phyloP scores from a whole-genome alignment of 2,329 filamentous ascomycete genomes.

The Talaromyces sp. region DNA sequence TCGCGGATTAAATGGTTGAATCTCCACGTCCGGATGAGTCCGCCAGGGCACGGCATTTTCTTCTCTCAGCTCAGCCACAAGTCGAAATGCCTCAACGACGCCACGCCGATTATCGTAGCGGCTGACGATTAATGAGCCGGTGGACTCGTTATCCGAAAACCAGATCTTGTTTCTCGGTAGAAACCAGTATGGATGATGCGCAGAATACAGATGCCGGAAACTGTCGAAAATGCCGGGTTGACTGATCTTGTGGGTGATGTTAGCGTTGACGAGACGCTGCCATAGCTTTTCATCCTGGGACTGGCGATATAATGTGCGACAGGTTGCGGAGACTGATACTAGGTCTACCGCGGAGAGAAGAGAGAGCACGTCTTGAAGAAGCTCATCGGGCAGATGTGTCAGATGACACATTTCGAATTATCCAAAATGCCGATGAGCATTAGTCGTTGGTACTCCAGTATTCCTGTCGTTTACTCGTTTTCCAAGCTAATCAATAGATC shows the following conservation, averaged over 20 bases:
- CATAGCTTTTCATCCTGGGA: slow-evolving; percentile 67
- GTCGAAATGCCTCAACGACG: slow-evolving; percentile 74
- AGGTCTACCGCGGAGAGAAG: slow-evolving; percentile 65
- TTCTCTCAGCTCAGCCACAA: slow-evolving; percentile 62
- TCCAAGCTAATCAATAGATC: background rate
- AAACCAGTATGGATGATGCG: slow-evolving; percentile 82
- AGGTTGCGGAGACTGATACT: slow-evolving; percentile 57
- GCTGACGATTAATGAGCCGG: slow-evolving; percentile 70
- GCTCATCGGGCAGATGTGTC: slow-evolving; percentile 63
- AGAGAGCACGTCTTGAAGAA: slow-evolving; percentile 67
- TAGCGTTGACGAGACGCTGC: slow-evolving; percentile 64
- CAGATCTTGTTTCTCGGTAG: slow-evolving; percentile 74
- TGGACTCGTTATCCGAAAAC: slow-evolving; percentile 72
- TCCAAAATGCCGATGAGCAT: background rate
- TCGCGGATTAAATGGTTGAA: slow-evolving; percentile 63
- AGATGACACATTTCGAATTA: slow-evolving; percentile 18
- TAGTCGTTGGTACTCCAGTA: background rate
- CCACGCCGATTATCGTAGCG: slow-evolving; percentile 70
- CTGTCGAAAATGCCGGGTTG: slow-evolving; percentile 57
- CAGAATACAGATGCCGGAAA: slow-evolving; percentile 68
- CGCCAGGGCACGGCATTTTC: slow-evolving; percentile 28
- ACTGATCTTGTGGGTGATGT: slow-evolving; percentile 58
- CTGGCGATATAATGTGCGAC: slow-evolving; percentile 57
- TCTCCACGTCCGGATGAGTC: slow-evolving; percentile 33
- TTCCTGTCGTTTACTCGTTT: background rate